Base-by-base conservation (phyloP, 192 early-diverging fungal species). In the Phlyctochytrium bullatum region DNA sequence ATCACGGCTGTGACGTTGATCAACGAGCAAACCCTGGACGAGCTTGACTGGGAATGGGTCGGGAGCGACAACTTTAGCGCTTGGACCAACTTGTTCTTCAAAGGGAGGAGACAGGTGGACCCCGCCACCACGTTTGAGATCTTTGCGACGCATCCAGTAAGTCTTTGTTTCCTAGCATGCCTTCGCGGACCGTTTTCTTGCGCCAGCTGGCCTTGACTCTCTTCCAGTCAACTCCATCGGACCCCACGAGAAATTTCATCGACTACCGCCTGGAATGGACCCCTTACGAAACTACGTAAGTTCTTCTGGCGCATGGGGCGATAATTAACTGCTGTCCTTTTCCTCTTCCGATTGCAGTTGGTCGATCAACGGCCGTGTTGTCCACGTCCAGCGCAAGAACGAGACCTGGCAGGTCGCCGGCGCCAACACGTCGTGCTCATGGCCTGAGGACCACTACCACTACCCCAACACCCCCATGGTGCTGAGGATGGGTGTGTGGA, bases 21-120 rank as follows among this genome's bases (percentile, higher is more conserved):
- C 67, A 62, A 54, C 60, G 40, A 30, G 27, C 36, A 62, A 59
- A n/a, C 59, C 25, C n/a, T 20, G 60, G 67, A 69, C 31, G 67
- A 69, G 33, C 51, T 69, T 24, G 67, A 69, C 40, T 69, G 24
- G 25, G 67, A 69, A 36, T 58, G n/a, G n/a, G 60, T 61, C 25
- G 34, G 31, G 16, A 16, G 3, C 10, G 31, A 30, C 60, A 14
- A 3, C 17, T 10, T 10, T 14, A 10, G 10, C 10, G 31, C 59
- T 23, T 69, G 67, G 67, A 69, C 67, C 27, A 69, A 69, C 61
- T 69, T 69, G 30, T 69, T 69, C 47, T 69, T 16, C 3, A 60
- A 57, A 28, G 66, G 66, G 20, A 12, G 2, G 14, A 32, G 66
- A 60, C 53, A 67, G 28, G 2, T 52, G 4, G 66, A 67, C 17